These are phyloP conservation scores for Cyberlindnera nakhonratchasimensis DNA, from an alignment of 805 yeast species.

Conservation along the genomic window DNA sequence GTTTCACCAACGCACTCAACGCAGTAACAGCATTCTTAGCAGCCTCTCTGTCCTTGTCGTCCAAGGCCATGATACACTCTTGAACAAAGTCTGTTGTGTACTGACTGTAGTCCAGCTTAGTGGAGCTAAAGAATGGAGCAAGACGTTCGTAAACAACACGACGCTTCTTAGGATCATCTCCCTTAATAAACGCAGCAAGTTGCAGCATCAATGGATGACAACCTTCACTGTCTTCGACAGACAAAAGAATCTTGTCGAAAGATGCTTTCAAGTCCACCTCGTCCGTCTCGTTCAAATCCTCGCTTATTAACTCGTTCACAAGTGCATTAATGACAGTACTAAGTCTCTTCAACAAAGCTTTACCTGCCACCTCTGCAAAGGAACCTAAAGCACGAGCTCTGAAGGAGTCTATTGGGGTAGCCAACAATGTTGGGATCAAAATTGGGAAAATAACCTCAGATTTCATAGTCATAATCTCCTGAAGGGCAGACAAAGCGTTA, in stretches of 20 bases:
- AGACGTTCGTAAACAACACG: slow-evolving; percentile 62
- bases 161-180: slow-evolving; percentile 65
- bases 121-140: slow-evolving; percentile 64
- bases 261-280: slow-evolving; percentile 45
- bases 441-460: slow-evolving; percentile 93
- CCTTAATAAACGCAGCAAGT: slow-evolving; percentile 68
- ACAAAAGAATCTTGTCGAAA: slow-evolving; percentile 64
- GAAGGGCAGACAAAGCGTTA: slow-evolving; percentile 79
- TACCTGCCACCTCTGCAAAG: slow-evolving; percentile 86
- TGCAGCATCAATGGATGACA: slow-evolving; percentile 83
- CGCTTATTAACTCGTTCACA: slow-evolving; percentile 51
- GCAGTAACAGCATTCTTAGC: slow-evolving; percentile 66
- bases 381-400: slow-evolving; percentile 88
- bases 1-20: slow-evolving; percentile 60
- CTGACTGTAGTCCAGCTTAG: slow-evolving; percentile 64
- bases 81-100: slow-evolving; percentile 75
- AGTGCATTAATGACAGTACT: slow-evolving; percentile 71
- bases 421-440: slow-evolving; percentile 76
- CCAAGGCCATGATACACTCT: slow-evolving; percentile 66
- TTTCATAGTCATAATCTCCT: slow-evolving; percentile 88
- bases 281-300: slow-evolving; percentile 37
- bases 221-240: slow-evolving; percentile 76
- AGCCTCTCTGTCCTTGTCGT: slow-evolving; percentile 59
- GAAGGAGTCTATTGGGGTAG: slow-evolving; percentile 76
- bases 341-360: slow-evolving; percentile 70